Evolutionary conservation across 2,329 filamentous ascomycete genomes (phyloP), one percentile per base, ranked within the genome.

Genomic region (Fusarium palustre): DNA sequence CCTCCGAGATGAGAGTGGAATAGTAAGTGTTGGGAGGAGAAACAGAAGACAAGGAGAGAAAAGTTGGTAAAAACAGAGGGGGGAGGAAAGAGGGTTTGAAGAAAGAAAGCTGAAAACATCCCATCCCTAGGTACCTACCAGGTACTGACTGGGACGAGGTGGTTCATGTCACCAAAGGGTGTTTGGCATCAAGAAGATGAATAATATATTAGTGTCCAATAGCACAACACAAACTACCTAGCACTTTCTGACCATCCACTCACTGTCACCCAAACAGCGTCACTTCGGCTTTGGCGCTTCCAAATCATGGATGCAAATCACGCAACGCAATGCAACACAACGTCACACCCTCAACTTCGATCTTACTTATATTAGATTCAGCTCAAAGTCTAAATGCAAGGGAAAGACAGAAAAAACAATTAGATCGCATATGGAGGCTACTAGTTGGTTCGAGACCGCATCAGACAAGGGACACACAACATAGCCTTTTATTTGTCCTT

Each of bases 341-440:
- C 47, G 47, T 50, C 39, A 70, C 66, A 67, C 54, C 66, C 57
- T 64, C 33, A 28, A 28, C 45, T 66, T 57, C 34, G 25, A 68
- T 67, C 42, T 58, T 67, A 57, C 54, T 36, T 55, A n/a, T 50
- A 11, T 30, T 30, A 57, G 59, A 8, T 62, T 25, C 36, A 45
- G 43, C 47, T 47, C 36, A 39, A 34, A 42, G 30, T 30, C 46
- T 36, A 52, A 41, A 54, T 24, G 42, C 15, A 36, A 50, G 31
- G 8, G 20, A 47, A 33, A 33, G 4, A 15, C 25, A 15, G 12
- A 22, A 25, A 48, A 49, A 25, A 49, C 33, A n/a, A 15, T 28
- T n/a, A 18, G 34, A 49, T 45, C 34, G 48, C 38, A 43, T n/a
- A 42, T 20, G 34, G 22, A 30, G 22, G 39, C 30, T 33, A 2